Evolutionary conservation across 306 rosid species (phyloP).

Genomic region (Mimosa bimucronata): DNA sequence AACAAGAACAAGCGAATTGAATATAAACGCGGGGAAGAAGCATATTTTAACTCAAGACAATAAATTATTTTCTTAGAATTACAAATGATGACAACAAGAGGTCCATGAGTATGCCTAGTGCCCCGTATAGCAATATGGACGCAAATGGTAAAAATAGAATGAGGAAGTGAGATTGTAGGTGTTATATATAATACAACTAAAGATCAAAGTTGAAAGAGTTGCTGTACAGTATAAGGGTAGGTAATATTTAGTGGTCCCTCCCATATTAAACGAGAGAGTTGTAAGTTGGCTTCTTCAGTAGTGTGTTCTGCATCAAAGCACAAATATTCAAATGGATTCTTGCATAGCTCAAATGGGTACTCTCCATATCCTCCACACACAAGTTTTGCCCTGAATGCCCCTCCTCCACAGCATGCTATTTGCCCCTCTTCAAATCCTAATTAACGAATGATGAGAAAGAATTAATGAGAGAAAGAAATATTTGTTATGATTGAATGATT

Average conservation of each 20-base stretch:
- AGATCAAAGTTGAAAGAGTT: conserved; percentile 21
- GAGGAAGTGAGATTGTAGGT: neutral
- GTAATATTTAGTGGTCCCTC: conserved; percentile 25
- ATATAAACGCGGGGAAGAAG: too few relatives aligned
- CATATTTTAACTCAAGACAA: too few relatives aligned
- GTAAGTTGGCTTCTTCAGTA: conserved; percentile 39
- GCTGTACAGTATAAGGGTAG: conserved; percentile 39
- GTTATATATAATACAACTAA: too few relatives aligned
- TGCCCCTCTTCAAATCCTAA: conserved; percentile 35
- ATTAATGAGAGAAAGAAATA: too few relatives aligned
- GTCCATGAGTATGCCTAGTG: neutral
- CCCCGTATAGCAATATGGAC: neutral
- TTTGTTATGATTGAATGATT: too few relatives aligned
- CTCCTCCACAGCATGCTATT: conserved; percentile 54
- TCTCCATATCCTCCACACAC: conserved; percentile 38
- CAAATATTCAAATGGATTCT: conserved; percentile 38
- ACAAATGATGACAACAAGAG: too few relatives aligned
- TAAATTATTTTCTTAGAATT: too few relatives aligned
- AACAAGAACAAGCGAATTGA: too few relatives aligned
- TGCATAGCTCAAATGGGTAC: conserved; percentile 35
- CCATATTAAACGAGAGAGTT: conserved; percentile 46
- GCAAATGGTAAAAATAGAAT: neutral
- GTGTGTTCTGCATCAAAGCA: conserved; percentile 47
- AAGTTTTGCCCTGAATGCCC: conserved; percentile 35
- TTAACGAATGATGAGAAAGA: too few relatives aligned